These are phyloP conservation scores for Colletotrichum acutatum DNA, from an alignment of 2,329 filamentous ascomycete genomes.

Conservation along the genomic window DNA sequence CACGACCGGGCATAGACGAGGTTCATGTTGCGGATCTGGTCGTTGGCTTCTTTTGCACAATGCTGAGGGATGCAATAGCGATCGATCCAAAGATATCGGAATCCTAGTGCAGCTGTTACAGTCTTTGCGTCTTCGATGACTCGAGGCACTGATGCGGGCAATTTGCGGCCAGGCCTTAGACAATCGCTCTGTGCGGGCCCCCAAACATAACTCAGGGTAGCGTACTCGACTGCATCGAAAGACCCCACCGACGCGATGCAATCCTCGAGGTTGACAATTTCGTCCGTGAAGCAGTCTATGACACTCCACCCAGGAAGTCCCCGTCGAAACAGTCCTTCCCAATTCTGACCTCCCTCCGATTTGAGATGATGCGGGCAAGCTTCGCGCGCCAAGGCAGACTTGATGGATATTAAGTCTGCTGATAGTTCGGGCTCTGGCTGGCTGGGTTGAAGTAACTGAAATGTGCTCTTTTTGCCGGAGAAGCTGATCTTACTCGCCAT, in stretches of 20 bases:
- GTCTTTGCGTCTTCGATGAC: constrained; percentile 48
- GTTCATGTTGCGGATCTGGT: constrained; percentile 46
- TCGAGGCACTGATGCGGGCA: constrained; percentile 43
- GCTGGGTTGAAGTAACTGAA: fast-evolving
- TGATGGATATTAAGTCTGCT: neutral
- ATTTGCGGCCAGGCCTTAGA: constrained; percentile 6
- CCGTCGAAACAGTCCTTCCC: neutral
- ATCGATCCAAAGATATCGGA: constrained; percentile 52
- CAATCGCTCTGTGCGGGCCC: constrained; percentile 23
- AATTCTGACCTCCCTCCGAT: neutral
- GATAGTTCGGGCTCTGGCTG: neutral
- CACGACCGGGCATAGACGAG: constrained; percentile 47
- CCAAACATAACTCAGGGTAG: constrained; percentile 50
- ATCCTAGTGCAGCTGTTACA: constrained; percentile 45
- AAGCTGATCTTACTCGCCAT: too few species aligned
- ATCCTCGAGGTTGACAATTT: neutral
- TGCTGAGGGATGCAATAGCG: constrained; percentile 47
- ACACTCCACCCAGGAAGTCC: neutral
- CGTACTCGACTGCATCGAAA: constrained; percentile 39
- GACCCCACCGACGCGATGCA: neutral
- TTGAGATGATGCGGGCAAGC: neutral
- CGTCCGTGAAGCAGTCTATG: neutral
- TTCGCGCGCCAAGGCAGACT: neutral
- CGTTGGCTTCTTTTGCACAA: constrained; percentile 38
- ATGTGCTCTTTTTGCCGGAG: too few species aligned